phyloP scores from a whole-genome alignment of 495 filamentous ascomycete genomes.

The Aspergillus sclerotiicarbonarius region DNA sequence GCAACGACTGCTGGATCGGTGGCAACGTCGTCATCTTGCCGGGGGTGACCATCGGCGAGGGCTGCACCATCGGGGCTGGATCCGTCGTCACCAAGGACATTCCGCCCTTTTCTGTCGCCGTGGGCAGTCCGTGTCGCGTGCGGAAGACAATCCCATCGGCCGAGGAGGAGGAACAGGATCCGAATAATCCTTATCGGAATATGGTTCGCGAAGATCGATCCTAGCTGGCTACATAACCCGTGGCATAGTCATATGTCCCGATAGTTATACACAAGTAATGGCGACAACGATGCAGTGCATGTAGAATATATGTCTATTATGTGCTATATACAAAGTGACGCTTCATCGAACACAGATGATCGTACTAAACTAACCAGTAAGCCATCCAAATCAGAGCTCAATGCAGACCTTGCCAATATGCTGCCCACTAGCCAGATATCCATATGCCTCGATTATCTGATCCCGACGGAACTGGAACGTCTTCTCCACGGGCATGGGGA shows the following conservation, averaged over 20 bases:
- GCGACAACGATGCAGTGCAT: background rate
- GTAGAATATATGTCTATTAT: no score
- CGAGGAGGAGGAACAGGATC: constrained; percentile 29
- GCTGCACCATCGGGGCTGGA: constrained; percentile 45
- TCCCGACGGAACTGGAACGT: constrained; percentile 16
- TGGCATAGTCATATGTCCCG: no score
- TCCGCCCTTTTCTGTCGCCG: constrained; percentile 38
- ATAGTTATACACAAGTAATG: no score
- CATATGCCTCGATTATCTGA: constrained; percentile 14
- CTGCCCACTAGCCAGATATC: constrained; percentile 11
- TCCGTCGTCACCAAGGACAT: constrained; percentile 50
- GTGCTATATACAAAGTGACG: no score
- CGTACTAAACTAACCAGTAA: no score
- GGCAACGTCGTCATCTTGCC: constrained; percentile 68
- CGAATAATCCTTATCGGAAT: constrained; percentile 22
- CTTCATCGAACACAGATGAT: background rate
- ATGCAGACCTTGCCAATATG: constrained; percentile 21
- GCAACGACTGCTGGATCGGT: constrained; percentile 84
- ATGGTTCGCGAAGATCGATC: constrained; percentile 16
- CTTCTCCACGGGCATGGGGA: constrained; percentile 18
- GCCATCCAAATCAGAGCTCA: background rate
- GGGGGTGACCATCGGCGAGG: constrained; percentile 60
- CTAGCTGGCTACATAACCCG: background rate
- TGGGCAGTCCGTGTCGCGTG: constrained; percentile 37
- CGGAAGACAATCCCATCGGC: constrained; percentile 38